Conservation (phyloP, 2,329 filamentous ascomycete genomes). For the Aspergillus sp. region DNA sequence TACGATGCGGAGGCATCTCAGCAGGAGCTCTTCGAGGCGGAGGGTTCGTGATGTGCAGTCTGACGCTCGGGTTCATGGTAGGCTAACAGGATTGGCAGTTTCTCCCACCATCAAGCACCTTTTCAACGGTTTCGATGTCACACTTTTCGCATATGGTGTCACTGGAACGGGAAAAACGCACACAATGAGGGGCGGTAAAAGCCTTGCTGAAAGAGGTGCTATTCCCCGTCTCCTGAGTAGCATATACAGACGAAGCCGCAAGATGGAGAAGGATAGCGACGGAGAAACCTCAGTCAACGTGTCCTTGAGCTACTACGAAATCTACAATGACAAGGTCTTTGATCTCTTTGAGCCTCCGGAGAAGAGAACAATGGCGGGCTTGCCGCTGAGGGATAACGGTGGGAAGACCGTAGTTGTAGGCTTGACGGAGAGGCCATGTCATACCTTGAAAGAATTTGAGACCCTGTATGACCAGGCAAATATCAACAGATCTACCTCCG, state of each 20-base stretch:
- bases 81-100: slow-evolving; percentile 56
- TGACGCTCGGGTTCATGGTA: not conserved
- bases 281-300: slow-evolving; percentile 72
- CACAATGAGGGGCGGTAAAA: slow-evolving; percentile 90
- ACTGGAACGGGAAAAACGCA: slow-evolving; percentile 94
- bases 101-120: slow-evolving; percentile 86
- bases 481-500: slow-evolving; percentile 81
- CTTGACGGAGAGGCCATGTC: slow-evolving; percentile 77
- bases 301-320: slow-evolving; percentile 87
- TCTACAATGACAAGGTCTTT: slow-evolving; percentile 94
- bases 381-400: slow-evolving; percentile 81
- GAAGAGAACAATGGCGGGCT: slow-evolving; percentile 76
- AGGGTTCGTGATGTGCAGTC: slow-evolving; percentile 61
- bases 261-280: slow-evolving; percentile 75
- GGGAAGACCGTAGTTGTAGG: slow-evolving; percentile 87
- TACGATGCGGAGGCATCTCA: slow-evolving; percentile 80
- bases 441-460: slow-evolving; percentile 87
- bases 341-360: slow-evolving; percentile 86
- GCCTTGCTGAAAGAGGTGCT: slow-evolving; percentile 79
- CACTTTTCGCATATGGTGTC: slow-evolving; percentile 89
- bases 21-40: slow-evolving; percentile 82
- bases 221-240: slow-evolving; percentile 82
- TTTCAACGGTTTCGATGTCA: slow-evolving; percentile 80
- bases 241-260: slow-evolving; percentile 81
- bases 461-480: slow-evolving; percentile 87